Evolutionary conservation across 352 stramenopile genomes (phyloP).

Genomic region (Phytophthora tentaculata): DNA sequence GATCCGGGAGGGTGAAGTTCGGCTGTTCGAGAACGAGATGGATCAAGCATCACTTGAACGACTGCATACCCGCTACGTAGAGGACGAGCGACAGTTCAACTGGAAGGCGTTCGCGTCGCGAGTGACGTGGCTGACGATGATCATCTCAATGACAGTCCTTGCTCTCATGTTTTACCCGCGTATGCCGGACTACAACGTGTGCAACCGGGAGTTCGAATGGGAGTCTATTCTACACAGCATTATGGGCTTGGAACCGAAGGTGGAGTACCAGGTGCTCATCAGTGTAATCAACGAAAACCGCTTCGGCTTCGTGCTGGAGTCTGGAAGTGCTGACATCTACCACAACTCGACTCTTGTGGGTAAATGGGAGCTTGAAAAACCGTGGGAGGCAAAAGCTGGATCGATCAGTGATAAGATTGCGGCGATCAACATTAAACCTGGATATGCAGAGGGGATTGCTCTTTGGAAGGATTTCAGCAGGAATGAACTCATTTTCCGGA

Average conservation of each 20-base stretch:
- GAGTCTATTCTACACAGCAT: conserved; percentile 86
- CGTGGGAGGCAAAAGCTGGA: conserved; percentile 69
- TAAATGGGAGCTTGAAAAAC: conserved; percentile 71
- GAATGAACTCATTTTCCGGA: conserved; percentile 81
- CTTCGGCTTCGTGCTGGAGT: conserved; percentile 83
- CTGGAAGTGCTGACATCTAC: conserved; percentile 82
- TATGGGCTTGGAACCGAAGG: conserved; percentile 72
- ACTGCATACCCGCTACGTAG: conserved; percentile 48
- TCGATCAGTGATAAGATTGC: conserved; percentile 84
- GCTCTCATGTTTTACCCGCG: conserved; percentile 90
- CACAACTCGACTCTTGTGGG: conserved; percentile 77
- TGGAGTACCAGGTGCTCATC: conserved; percentile 87
- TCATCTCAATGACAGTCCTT: conserved; percentile 70
- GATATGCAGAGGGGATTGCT: conserved; percentile 63
- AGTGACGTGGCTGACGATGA: conserved; percentile 54
- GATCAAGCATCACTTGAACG: conserved; percentile 62
- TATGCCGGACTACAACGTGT: conserved; percentile 90
- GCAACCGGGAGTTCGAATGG: conserved; percentile 91
- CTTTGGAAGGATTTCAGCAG: conserved; percentile 77
- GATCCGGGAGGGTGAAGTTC: conserved; percentile 55
- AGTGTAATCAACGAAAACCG: conserved; percentile 91
- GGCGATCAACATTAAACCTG: conserved; percentile 72
- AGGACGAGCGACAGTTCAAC: conserved; percentile 53
- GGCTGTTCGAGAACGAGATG: conserved; percentile 66
- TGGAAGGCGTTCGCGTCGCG: conserved; percentile 61